Conservation (phyloP, 106 monocot species). For the Chionographis japonica region DNA sequence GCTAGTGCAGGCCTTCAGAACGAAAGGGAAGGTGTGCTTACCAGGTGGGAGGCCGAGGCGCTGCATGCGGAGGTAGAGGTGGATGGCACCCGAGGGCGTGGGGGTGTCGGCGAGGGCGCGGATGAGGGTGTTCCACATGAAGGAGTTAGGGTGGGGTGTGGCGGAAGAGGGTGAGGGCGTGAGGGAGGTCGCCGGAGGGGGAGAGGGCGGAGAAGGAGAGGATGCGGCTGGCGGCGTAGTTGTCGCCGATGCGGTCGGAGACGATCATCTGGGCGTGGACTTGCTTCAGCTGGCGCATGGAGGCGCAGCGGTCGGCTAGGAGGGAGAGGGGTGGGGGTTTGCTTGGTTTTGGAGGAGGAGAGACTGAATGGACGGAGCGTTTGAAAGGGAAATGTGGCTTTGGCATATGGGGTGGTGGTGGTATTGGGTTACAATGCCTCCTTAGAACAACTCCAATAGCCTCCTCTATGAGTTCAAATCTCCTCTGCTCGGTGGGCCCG, state of each 20-base stretch:
- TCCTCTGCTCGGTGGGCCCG: no score
- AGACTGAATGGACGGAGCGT: background rate
- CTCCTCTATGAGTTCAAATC: no score
- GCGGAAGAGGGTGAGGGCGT: slow-evolving; percentile 46
- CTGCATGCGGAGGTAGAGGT: slow-evolving; percentile 36
- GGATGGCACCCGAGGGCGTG: slow-evolving; percentile 33
- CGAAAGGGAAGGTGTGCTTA: slow-evolving; percentile 78
- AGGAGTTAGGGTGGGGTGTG: slow-evolving; percentile 62
- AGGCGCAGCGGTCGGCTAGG: slow-evolving; percentile 58
- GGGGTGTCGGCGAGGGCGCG: slow-evolving; percentile 45
- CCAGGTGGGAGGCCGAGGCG: slow-evolving; percentile 32
- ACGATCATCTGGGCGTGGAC: slow-evolving; percentile 78
- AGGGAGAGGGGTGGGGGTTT: slow-evolving; percentile 38
- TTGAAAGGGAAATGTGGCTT: background rate
- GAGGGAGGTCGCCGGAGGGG: slow-evolving; percentile 36
- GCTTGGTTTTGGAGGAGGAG: background rate
- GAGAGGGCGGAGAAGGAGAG: slow-evolving; percentile 44
- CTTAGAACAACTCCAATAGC: no score
- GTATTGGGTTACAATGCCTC: no score
- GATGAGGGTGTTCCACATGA: slow-evolving; percentile 84
- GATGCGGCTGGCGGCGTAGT: slow-evolving; percentile 64
- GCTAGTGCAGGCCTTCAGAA: slow-evolving; percentile 60
- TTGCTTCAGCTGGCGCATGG: slow-evolving; percentile 47
- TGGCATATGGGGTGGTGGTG: background rate
- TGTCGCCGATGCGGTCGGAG: slow-evolving; percentile 68